Conservation (phyloP, 1,139 yeast genomes). For the Hansenula lynferdii region DNA sequence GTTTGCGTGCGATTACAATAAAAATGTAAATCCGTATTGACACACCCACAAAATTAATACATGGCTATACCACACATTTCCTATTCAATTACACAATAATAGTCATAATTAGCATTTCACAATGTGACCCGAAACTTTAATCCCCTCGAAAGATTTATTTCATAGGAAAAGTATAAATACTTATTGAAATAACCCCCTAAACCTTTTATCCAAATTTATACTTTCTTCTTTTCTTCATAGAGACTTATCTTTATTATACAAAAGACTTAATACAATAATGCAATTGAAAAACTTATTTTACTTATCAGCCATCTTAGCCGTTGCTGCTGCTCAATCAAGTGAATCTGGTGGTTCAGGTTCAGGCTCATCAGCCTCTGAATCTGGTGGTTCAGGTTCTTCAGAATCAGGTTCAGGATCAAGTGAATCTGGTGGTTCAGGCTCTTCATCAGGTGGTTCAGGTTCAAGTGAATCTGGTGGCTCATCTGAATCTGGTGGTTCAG, state of each 20-base stretch:
- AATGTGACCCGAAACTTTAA: neutral
- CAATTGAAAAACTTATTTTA: constrained; percentile 1
- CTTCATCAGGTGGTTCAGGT: neutral
- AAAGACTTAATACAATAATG: constrained; percentile 1
- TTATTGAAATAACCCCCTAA: neutral
- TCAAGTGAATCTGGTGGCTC: no score
- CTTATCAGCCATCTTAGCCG: constrained; percentile 1
- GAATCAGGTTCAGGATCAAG: constrained; percentile 2
- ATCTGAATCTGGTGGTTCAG: neutral
- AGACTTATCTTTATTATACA: neutral
- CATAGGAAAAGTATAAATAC: neutral
- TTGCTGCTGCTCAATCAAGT: constrained; percentile 2
- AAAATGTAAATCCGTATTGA: no score
- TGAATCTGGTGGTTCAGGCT: no score
- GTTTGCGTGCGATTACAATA: no score
- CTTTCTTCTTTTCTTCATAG: neutral
- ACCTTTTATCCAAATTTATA: neutral
- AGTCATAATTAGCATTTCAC: no score
- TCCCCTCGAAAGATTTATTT: neutral
- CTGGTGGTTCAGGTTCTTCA: constrained; percentile 1
- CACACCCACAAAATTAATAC: no score
- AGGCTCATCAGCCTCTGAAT: constrained; percentile 1
- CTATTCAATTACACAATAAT: no score
- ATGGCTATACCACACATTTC: no score
- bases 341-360: constrained; percentile 1